Base-by-base conservation (phyloP, 768 basidiomycete genomes). In the Boletus rufocinnamomeus region DNA sequence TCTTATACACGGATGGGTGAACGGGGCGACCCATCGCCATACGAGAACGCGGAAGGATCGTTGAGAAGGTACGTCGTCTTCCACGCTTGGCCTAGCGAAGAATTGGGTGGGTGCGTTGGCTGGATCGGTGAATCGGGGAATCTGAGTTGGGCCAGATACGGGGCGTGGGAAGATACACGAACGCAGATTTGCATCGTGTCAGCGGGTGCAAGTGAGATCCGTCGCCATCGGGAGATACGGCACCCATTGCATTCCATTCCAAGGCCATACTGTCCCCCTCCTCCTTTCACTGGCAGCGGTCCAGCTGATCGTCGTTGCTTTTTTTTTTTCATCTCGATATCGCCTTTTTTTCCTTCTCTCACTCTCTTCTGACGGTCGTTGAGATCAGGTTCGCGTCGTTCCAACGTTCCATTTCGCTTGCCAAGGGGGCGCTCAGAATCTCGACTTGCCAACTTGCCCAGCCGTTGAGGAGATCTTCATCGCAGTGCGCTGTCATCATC, bases 151-250 rank as follows among this genome's bases (percentile, higher is more conserved):
- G 1, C 59, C 25, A 64, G 59, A 66, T 69, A 40, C 52, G 34
- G 61, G 19, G 11, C 69, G 68, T 71, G 68, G 52, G 68, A 71
- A 69, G 66, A 69, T 69, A 65, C 43, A 52, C 53, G 9, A 32
- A 32, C 27, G 56, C 58, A 71, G 69, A 69, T 71, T 71, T 71
- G 66, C 69, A 69, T 71, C 64, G 66, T 71, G 66, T 60, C 61
- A 66, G 54, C 66, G 69, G 62, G 63, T 61, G 59, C 64, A 69
- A 70, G 68, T 69, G 68, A 69, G 68, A 69, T 86, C 84, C 82
- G 82, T 75, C 76, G 78, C 72, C 83, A 86, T 86, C 84, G 86
- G 84, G 80, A 82, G 83, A 84, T 83, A 82, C 74, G 75, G 67
- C 70, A 71, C 74, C n/a, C n/a, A n/a, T n/a, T n/a, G n/a, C 44